Percentiles rank a stretch among this genome's conserved stretches.
Conservation (phyloP, 2,329 filamentous ascomycete species). For the Coleophoma cylindrospora region DNA sequence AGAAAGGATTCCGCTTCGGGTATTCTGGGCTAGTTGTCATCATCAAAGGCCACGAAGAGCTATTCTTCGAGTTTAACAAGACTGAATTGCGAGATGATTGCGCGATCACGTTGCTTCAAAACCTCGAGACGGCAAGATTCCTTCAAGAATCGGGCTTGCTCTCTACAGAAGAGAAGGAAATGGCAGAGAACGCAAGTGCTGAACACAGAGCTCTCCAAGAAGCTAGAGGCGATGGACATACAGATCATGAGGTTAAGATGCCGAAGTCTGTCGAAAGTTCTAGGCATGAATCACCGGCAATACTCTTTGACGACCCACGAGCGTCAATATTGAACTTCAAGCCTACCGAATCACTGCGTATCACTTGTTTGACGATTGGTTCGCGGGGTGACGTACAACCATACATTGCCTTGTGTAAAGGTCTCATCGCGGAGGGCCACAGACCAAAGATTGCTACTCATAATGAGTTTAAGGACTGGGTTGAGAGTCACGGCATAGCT, state of each 20-base stretch:
- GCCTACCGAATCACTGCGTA: conserved; percentile 69
- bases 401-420: conserved; percentile 94
- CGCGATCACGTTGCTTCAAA: conserved; percentile 71
- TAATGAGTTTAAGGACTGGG: conserved; percentile 81
- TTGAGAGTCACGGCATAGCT: conserved; percentile 88
- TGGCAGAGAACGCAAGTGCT: conserved; percentile 69
- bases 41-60: conserved; percentile 87
- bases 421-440: conserved; percentile 82
- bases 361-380: conserved; percentile 94
- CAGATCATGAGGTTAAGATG: conserved; percentile 44
- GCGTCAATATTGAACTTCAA: conserved; percentile 91
- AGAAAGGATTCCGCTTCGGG: conserved; percentile 89
- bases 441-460: conserved; percentile 86
- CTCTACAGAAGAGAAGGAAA: conserved; percentile 62
- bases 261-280: conserved; percentile 40
- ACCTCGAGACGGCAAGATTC: conserved; percentile 67
- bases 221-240: conserved; percentile 54
- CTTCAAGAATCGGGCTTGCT: conserved; percentile 66
- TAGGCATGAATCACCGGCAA: conserved; percentile 58
- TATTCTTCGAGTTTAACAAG: conserved; percentile 90
- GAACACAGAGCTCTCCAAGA: conserved; percentile 78
- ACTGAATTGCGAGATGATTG: conserved; percentile 83
- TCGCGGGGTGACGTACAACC: conserved; percentile 95
- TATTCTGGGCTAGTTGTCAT: conserved; percentile 90
- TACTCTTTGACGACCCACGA: conserved; percentile 84